Base-by-base conservation (phyloP, 441 rosid genomes). In the Monsonia emarginata region DNA sequence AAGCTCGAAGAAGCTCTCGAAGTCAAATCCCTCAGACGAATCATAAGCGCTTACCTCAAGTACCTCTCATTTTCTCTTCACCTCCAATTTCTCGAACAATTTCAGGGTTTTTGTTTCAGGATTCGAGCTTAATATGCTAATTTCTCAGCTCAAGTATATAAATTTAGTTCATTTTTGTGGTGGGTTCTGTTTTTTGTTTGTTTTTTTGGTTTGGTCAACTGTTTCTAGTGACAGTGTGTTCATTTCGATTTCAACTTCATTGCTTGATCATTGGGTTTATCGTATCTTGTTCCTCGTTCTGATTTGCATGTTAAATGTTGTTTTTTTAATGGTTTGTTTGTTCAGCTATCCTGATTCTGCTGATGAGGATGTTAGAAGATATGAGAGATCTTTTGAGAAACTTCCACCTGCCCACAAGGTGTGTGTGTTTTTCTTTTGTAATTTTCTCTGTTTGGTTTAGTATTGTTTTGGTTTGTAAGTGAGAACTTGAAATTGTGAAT, bases 31-130 rank as follows among this genome's bases (percentile, higher is more conserved):
- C 99, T 94, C 25, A 74, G 97, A 67, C 97, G 96, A 68, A 94
- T 90, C 67, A 84, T 90, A 75, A 86, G 89, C 68, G 97, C 99
- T 74, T 94, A 86, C 69, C 90, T 91, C 83, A 89, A 94, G 98
- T 91, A 77, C 63, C 65, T 5, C 3, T 54, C 22, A 34, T 38
- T n/a, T 38, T 24, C 10, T 0, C 32, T n/a, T n/a, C n/a, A n/a
- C 13, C 44, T 16, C 58, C 4, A 50, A 22, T 22, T 52, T 52
- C 10, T 52, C n/a, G 59, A 52, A 10, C 28, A 22, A 52, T 52
- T 52, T 52, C 59, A 52, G 59, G 59, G 59, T 40, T 4, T 19
- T 19, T 9, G 28, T 4, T 65, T 22, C 2, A 22, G 10, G 4
- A 52, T 52, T 22, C 59, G 24, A 16, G 16, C 18, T 63, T 44